phyloP scores from a whole-genome alignment of 495 filamentous ascomycete species.

The Chaetomium cochliodes region DNA sequence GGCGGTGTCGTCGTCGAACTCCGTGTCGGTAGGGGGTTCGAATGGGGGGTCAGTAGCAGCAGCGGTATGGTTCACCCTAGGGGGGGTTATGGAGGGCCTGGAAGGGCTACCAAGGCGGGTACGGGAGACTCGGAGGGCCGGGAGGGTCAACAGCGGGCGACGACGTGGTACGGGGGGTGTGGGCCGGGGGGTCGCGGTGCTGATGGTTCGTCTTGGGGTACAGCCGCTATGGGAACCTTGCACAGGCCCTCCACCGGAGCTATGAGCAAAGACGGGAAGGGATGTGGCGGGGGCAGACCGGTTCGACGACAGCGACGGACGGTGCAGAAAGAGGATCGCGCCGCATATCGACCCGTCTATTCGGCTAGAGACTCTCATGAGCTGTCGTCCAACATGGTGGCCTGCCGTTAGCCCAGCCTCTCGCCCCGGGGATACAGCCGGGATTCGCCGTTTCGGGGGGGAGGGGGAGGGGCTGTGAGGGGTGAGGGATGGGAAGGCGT shows the following conservation, averaged over 20 bases:
- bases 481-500: not conserved
- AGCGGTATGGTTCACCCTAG: conserved; percentile 23
- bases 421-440: conserved; percentile 21
- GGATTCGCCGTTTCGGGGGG: not conserved
- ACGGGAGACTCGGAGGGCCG: conserved; percentile 15
- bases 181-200: not conserved
- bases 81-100: conserved; percentile 19
- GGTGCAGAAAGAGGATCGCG: conserved; percentile 45
- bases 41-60: conserved; percentile 15
- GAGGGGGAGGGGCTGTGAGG: conserved; percentile 11
- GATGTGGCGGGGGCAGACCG: conserved; percentile 27
- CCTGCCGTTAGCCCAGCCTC: conserved; percentile 44
- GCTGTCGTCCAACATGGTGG: conserved; percentile 50
- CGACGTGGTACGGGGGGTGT: not conserved
- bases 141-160: conserved; percentile 19
- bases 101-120: conserved; percentile 25
- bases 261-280: conserved; percentile 16
- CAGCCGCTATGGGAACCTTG: conserved; percentile 1
- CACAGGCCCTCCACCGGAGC: conserved; percentile 22
- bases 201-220: not conserved
- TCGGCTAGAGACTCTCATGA: conserved; percentile 54
- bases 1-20: conserved; percentile 1
- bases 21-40: conserved; percentile 9
- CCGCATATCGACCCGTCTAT: conserved; percentile 54
- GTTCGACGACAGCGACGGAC: conserved; percentile 40